These are phyloP conservation scores for Limonium bicolor DNA, from an alignment of 148 eudicot genomes.

Conservation along the genomic window DNA sequence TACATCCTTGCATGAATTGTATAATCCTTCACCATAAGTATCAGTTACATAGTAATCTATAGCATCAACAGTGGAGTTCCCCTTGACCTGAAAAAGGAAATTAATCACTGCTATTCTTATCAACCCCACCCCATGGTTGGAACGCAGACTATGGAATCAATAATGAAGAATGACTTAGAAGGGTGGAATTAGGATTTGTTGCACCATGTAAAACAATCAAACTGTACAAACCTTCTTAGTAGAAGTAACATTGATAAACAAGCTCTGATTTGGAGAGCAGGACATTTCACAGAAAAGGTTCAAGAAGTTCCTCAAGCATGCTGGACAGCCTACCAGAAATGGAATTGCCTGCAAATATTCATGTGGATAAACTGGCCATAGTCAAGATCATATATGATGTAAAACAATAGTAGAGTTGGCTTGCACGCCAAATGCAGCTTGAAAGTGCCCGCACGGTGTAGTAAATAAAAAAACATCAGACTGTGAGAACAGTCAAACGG, in stretches of 20 bases:
- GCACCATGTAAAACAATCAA: too few relatives aligned
- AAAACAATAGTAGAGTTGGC: background rate
- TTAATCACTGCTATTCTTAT: constrained; percentile 5
- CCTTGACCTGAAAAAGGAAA: constrained; percentile 49
- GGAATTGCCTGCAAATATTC: constrained; percentile 52
- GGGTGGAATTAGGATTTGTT: constrained; percentile 7
- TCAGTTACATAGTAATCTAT: constrained; percentile 72
- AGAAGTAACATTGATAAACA: constrained; percentile 59
- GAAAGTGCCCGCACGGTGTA: too few relatives aligned
- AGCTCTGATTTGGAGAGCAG: constrained; percentile 78
- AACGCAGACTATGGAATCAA: too few relatives aligned
- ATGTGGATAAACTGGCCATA: background rate
- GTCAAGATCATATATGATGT: background rate
- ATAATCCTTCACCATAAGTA: constrained; percentile 78
- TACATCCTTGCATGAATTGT: constrained; percentile 88
- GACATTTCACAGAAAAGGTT: constrained; percentile 75
- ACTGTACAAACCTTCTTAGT: constrained; percentile 61
- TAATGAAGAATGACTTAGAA: too few relatives aligned
- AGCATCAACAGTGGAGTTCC: constrained; percentile 68
- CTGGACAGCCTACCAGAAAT: constrained; percentile 80
- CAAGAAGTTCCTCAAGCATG: constrained; percentile 73
- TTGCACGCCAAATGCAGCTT: too few relatives aligned
- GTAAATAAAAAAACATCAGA: too few relatives aligned
- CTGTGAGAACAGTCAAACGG: too few relatives aligned
- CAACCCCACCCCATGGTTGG: too few relatives aligned